These are phyloP conservation scores for Xylaria curta DNA, from an alignment of 495 filamentous ascomycete species.

Conservation along the genomic window DNA sequence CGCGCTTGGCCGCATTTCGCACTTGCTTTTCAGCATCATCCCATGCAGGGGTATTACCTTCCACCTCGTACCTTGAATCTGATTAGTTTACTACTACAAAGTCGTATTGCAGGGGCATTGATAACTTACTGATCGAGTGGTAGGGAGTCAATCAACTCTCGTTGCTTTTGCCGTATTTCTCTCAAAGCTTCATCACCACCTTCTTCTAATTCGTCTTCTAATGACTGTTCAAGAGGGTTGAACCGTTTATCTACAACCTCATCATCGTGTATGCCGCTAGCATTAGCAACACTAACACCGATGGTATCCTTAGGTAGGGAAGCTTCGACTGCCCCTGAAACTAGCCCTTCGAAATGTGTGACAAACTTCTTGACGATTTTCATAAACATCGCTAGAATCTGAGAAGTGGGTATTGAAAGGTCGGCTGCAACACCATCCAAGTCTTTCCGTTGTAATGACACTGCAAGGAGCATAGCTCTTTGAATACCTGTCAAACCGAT, in stretches of 20 bases:
- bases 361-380: slow-evolving; percentile 91
- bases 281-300: slow-evolving; percentile 62
- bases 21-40: slow-evolving; percentile 84
- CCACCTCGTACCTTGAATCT: slow-evolving; percentile 74
- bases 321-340: slow-evolving; percentile 75
- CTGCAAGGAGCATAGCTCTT: slow-evolving; percentile 81
- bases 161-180: slow-evolving; percentile 73
- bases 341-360: slow-evolving; percentile 72
- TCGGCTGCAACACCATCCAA: slow-evolving; percentile 84
- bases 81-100: slow-evolving; percentile 39
- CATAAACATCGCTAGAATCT: slow-evolving; percentile 94
- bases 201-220: slow-evolving; percentile 87
- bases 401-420: slow-evolving; percentile 71
- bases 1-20: slow-evolving; percentile 57
- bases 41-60: slow-evolving; percentile 74
- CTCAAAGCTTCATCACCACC: slow-evolving; percentile 77
- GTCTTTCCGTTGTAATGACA: slow-evolving; percentile 88
- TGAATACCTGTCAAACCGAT: slow-evolving; percentile 80
- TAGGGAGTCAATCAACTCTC: slow-evolving; percentile 84
- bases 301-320: slow-evolving; percentile 67
- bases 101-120: slow-evolving; percentile 20
- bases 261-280: slow-evolving; percentile 62
- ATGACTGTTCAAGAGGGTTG: slow-evolving; percentile 68
- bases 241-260: slow-evolving; percentile 67
- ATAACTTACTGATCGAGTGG: slow-evolving; percentile 82